Evolutionary conservation across 1,139 yeast genomes (phyloP), one percentile per base, ranked within the genome.

Genomic region (Sugiyamaella sp.): DNA sequence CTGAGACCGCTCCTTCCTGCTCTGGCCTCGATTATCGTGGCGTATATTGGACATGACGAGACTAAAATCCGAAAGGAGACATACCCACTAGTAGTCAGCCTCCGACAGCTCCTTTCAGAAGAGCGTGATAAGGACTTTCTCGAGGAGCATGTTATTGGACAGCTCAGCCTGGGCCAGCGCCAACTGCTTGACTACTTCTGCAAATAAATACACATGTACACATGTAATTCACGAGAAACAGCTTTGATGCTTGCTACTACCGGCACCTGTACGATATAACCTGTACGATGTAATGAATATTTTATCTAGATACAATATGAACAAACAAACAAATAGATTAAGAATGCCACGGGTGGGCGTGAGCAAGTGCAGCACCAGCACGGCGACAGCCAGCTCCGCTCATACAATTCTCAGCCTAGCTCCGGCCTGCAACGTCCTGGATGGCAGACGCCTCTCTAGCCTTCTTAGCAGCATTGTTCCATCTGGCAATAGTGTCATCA

Each of bases 391-490:
- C n/a, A n/a, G n/a, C n/a, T n/a, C n/a, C n/a, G n/a, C n/a, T n/a
- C n/a, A n/a, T n/a, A n/a, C n/a, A n/a, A n/a, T n/a, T 39, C 4
- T 21, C 17, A 3, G n/a, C 3, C 19, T 41, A 51, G 20, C 41
- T 25, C 37, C 58, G 47, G 12, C 63, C 63, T 14, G 63, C 52
- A 21, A 57, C 68, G 20, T 60, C 60, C n/a, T 58, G 41, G n/a
- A 65, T 60, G 16, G 69, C 69, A 20, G 66, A 57, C 16, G 63
- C 52, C 51, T 65, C 68, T 40, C 74, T 62, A 20, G 73, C 72
- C 61, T 68, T 66, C 37, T 63, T 64, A n/a, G 75, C 75, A 17
- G 75, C 75, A 24, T 61, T 61, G 60, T 71, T 71, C 75, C 75
- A 71, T 51, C 71, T 60, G 17, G 67, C 63, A 50, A 72, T 68